Conservation (phyloP, 1,284 basidiomycete genomes). For the Boletellus deceptivus region DNA sequence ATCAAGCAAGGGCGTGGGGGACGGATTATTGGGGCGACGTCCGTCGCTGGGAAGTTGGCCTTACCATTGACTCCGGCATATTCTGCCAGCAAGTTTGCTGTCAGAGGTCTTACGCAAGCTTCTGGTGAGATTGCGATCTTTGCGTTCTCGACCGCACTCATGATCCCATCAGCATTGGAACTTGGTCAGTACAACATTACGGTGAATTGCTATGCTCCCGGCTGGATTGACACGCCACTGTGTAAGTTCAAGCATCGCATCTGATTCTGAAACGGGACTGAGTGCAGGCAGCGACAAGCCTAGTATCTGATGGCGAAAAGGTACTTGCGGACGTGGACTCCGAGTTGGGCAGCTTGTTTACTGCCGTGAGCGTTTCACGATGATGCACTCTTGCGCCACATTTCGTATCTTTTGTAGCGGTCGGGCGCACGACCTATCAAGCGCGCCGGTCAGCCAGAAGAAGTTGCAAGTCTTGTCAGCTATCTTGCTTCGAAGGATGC, state of each 20-base stretch:
- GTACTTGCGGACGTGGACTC: background rate
- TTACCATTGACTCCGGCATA: constrained; percentile 6
- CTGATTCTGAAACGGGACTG: background rate
- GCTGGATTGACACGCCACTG: constrained; percentile 12
- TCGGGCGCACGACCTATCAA: constrained; percentile 2
- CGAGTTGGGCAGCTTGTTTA: background rate
- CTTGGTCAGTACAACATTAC: constrained; percentile 28
- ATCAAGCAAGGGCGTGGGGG: constrained; percentile 37
- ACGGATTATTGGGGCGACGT: constrained; percentile 34
- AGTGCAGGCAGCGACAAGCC: background rate
- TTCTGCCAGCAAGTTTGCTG: constrained; percentile 32
- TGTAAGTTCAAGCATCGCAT: constrained; percentile 1
- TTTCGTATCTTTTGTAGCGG: background rate
- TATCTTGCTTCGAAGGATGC: constrained; percentile 27
- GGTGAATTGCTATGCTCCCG: constrained; percentile 23
- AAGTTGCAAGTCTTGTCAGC: constrained; percentile 26
- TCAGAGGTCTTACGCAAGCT: constrained; percentile 29
- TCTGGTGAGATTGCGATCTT: constrained; percentile 13
- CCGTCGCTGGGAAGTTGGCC: constrained; percentile 15
- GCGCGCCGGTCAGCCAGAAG: constrained; percentile 18
- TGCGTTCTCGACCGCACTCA: background rate
- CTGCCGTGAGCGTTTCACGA: background rate
- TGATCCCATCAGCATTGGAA: constrained; percentile 22
- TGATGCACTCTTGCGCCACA: background rate
- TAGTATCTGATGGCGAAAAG: background rate